These are phyloP conservation scores for Capsicum chinense DNA, from an alignment of 257 asterid genomes.

Conservation along the genomic window DNA sequence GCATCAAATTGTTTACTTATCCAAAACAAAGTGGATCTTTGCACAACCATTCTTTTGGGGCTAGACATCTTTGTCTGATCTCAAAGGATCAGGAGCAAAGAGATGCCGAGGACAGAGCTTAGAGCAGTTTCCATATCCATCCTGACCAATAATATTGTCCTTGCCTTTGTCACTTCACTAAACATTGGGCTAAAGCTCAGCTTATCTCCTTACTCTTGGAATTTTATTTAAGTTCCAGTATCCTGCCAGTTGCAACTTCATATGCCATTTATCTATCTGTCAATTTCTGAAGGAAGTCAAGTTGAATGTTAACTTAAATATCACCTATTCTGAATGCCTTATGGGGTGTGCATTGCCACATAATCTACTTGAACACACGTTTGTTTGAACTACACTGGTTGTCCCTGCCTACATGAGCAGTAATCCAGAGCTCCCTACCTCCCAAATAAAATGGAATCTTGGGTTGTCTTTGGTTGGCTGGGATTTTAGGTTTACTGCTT, in stretches of 20 bases:
- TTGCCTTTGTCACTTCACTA: slow-evolving; percentile 4
- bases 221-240: slow-evolving; percentile 4
- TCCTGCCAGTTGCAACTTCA: slow-evolving; percentile 14
- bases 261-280: not conserved
- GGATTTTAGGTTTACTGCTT: not conserved
- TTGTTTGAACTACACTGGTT: not conserved
- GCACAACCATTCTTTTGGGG: not conserved
- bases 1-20: not conserved
- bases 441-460: slow-evolving; percentile 7
- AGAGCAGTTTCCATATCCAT: not conserved
- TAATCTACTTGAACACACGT: not conserved
- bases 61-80: not conserved
- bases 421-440: slow-evolving; percentile 4
- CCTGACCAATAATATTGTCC: slow-evolving; percentile 18
- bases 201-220: not conserved
- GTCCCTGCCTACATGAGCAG: not conserved
- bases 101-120: not conserved
- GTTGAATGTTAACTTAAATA: not conserved
- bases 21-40: slow-evolving; percentile 21
- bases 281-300: slow-evolving; percentile 1
- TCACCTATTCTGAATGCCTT: slow-evolving; percentile 1
- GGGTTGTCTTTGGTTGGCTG: slow-evolving; percentile 10
- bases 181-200: slow-evolving; percentile 12
- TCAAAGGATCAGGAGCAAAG: slow-evolving; percentile 19
- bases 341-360: not conserved